Base-by-base conservation (phyloP, 139 green algal species). In the Prasinococcaceae sp. region DNA sequence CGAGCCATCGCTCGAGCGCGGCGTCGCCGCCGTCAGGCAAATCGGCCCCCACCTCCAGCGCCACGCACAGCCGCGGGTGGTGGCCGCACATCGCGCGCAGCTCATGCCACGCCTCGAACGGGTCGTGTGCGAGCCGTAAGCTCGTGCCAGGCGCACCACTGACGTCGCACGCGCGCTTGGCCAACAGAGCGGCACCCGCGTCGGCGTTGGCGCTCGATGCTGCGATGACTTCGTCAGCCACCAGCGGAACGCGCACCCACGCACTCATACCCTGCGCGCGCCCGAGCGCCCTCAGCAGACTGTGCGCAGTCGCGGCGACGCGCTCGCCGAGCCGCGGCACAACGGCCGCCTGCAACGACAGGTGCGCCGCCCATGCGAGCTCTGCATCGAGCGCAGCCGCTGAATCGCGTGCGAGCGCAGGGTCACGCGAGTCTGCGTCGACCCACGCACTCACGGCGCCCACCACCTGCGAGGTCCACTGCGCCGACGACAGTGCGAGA, bases 311-410 rank as follows among this genome's bases (percentile, higher is more conserved):
- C 0, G 67, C 67, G 8, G 69, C 48, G 10, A 92, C 53, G n/a
- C 50, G 68, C 79, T 67, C 3, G 88, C 84, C 57, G 81, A 86
- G 61, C 4, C 73, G 68, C 6, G 70, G 30, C 48, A 93, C 50
- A 14, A 92, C 28, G 24, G 84, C 78, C 8, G 88, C 89, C 63
- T 95, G 85, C 47, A 94, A 59, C 3, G 77, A 82, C 19, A 94
- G 63, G 69, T 95, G 84, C 6, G 68, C 71, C 6, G 88, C 89
- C 89, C 89, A 98, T 2, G 53, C 76, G 37, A 98, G 79, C 73
- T 98, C 77, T 53, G 84, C 65, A 22, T 58, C 43, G 29, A 97
- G 65, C 0, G 79, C 73, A 1, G 60, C 55, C 40, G 71, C 60
- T 35, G 74, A 84, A 48, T 77, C 61, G 2, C 43, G 23, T 4